Conservation (phyloP, 202 grass and related monocot genomes). For the Miscanthus sacchariflorus region DNA sequence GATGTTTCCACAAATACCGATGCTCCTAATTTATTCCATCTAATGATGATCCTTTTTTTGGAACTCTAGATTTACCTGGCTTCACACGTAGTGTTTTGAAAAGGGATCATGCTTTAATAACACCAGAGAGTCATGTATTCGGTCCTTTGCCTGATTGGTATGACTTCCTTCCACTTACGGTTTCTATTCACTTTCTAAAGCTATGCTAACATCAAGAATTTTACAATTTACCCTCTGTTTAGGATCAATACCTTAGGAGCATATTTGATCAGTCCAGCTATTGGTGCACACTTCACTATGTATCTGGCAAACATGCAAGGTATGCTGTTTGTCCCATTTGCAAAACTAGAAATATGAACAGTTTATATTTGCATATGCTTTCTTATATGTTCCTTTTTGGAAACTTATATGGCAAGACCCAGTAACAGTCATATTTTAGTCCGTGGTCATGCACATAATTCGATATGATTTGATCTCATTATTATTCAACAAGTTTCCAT, state of each 20-base stretch:
- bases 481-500: conserved; percentile 18
- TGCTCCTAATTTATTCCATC: neutral
- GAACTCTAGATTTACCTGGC: conserved; percentile 90
- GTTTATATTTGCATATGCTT: neutral
- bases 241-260: conserved; percentile 87
- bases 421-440: neutral
- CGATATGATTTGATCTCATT: conserved; percentile 21
- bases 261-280: conserved; percentile 87
- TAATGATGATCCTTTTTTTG: conserved; percentile 42
- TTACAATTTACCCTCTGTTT: conserved; percentile 35
- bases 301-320: conserved; percentile 97
- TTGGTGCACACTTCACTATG: conserved; percentile 90
- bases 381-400: conserved; percentile 2
- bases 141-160: conserved; percentile 94
- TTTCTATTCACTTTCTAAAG: conserved; percentile 14
- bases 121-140: conserved; percentile 97
- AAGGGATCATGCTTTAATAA: conserved; percentile 90
- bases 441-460: neutral
- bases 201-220: conserved; percentile 25
- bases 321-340: conserved; percentile 43
- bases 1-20: conserved; percentile 1
- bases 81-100: conserved; percentile 92
- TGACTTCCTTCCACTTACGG: neutral
- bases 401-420: conserved; percentile 14
- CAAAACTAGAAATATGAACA: conserved; percentile 38